Conservation (phyloP, 495 filamentous ascomycete species). For the Aspergillus kassunensis region DNA sequence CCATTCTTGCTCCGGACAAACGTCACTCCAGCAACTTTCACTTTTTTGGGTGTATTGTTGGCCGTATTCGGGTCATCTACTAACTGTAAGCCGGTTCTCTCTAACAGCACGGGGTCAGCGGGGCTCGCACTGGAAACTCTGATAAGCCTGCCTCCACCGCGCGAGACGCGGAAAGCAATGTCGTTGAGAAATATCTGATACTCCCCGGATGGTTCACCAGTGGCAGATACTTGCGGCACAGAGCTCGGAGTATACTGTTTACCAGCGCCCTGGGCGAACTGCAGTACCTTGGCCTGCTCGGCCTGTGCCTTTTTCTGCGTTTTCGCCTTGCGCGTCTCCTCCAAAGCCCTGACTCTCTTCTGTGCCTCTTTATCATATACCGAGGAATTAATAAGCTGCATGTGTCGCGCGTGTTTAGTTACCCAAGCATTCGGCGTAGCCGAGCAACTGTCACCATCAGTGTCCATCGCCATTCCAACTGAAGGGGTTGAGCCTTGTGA, state of each 20-base stretch:
- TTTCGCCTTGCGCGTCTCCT: conserved; percentile 62
- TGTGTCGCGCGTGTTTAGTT: conserved; percentile 74
- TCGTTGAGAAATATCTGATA: conserved; percentile 74
- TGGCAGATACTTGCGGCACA: conserved; percentile 31
- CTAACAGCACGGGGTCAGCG: neutral
- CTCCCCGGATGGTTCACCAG: conserved; percentile 29
- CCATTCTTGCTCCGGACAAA: conserved; percentile 90
- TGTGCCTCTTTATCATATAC: conserved; percentile 75
- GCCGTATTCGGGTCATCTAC: conserved; percentile 59
- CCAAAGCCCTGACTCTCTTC: conserved; percentile 68
- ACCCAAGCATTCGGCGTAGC: conserved; percentile 59
- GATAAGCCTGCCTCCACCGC: conserved; percentile 81
- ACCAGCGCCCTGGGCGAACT: conserved; percentile 36
- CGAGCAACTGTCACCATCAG: conserved; percentile 27
- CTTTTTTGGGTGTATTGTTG: conserved; percentile 72
- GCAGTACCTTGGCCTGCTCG: conserved; percentile 56
- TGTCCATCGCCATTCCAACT: conserved; percentile 35
- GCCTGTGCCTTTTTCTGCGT: conserved; percentile 54
- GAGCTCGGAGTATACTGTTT: conserved; percentile 29
- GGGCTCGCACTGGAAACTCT: conserved; percentile 63
- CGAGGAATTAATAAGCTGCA: conserved; percentile 82
- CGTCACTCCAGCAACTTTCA: conserved; percentile 72
- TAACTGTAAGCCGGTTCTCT: conserved; percentile 42
- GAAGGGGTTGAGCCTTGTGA: conserved; percentile 23
- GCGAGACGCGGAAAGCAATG: conserved; percentile 68